Evolutionary conservation across 768 basidiomycete species (phyloP).

Genomic region (Russula foetens): DNA sequence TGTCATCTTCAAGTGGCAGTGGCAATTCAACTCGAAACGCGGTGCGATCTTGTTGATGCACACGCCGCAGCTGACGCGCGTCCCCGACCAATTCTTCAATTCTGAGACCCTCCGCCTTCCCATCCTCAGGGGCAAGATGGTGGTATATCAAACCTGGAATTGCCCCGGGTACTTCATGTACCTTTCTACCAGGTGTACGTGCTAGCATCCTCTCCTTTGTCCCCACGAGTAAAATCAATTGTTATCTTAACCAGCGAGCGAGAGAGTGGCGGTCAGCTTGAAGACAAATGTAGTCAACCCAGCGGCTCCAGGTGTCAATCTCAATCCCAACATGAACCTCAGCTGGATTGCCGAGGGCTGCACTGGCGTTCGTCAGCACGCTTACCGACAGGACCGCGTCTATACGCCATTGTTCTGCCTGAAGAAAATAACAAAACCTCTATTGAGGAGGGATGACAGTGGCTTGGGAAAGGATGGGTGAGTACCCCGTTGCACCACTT

Average conservation of each 20-base stretch:
- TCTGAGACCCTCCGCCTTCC: neutral
- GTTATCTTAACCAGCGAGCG: neutral
- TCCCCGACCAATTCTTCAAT: neutral
- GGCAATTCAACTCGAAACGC: conserved; percentile 2
- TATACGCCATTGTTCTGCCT: conserved; percentile 8
- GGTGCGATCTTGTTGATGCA: conserved; percentile 13
- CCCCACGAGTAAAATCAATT: neutral
- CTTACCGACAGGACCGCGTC: neutral
- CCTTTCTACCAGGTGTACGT: conserved; percentile 4
- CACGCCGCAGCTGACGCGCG: neutral
- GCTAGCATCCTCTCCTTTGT: neutral
- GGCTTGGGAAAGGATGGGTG: neutral
- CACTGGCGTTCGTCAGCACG: conserved; percentile 1
- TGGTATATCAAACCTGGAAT: neutral
- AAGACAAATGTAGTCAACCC: neutral
- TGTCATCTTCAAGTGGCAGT: neutral
- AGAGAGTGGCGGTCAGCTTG: conserved; percentile 1
- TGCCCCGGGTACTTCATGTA: conserved; percentile 11
- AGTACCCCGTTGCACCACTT: neutral
- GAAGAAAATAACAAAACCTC: neutral
- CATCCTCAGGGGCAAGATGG: neutral
- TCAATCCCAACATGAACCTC: neutral
- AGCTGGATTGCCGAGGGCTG: conserved; percentile 2
- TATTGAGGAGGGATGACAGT: neutral
- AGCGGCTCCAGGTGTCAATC: neutral